Evolutionary conservation across 352 stramenopile genomes (phyloP).

Genomic region (Aphanomyces invadans): DNA sequence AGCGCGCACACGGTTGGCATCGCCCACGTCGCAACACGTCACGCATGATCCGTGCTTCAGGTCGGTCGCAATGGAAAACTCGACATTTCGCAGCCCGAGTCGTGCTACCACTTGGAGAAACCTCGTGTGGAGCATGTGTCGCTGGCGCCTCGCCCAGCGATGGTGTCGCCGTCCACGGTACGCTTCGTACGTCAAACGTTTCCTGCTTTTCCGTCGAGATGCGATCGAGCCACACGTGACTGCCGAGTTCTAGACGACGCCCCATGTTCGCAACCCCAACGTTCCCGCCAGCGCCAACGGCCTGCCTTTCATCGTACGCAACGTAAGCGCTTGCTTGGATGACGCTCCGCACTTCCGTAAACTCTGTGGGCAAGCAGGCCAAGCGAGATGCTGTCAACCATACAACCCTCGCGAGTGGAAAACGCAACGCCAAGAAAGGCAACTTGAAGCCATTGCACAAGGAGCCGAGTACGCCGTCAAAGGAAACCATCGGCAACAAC

Average conservation of each 20-base stretch:
- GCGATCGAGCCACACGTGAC: no score
- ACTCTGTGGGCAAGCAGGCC: no score
- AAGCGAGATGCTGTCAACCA: no score
- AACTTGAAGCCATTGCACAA: neutral
- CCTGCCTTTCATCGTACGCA: neutral
- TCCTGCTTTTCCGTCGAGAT: no score
- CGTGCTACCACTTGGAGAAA: constrained; percentile 8
- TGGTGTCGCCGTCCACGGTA: neutral
- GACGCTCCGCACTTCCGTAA: no score
- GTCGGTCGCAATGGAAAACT: constrained; percentile 23
- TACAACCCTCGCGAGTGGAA: no score
- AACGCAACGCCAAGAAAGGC: neutral
- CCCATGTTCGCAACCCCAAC: neutral
- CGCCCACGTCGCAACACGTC: neutral
- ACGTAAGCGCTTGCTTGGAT: neutral
- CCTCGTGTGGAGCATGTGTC: neutral
- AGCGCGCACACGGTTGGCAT: constrained; percentile 8
- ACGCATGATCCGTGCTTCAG: neutral
- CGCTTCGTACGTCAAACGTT: neutral
- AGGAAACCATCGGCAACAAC: neutral
- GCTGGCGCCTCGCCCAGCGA: neutral
- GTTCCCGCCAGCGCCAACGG: constrained; percentile 5
- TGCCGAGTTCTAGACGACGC: no score
- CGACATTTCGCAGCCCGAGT: neutral
- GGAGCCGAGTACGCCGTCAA: constrained; percentile 1